Evolutionary conservation across 1,284 basidiomycete species (phyloP).

Genomic region (Microbotryum intermedium): DNA sequence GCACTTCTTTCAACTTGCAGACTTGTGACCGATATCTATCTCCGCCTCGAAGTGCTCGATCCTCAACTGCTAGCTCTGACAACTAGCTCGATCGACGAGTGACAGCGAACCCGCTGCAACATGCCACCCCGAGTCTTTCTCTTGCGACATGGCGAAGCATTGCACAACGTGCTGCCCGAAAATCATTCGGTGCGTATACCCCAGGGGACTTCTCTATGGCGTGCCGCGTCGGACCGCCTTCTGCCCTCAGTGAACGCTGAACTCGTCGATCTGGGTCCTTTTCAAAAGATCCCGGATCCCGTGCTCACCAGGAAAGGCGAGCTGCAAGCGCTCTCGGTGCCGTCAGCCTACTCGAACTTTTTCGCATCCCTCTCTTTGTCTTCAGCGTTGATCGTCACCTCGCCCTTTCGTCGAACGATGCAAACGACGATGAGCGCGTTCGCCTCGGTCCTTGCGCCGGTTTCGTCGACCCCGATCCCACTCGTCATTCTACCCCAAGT

Average conservation of each 20-base stretch:
- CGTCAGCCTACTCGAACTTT: constrained; percentile 14
- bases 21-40: too few relatives aligned
- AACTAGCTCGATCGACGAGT: too few relatives aligned
- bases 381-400: constrained; percentile 16
- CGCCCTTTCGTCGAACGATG: constrained; percentile 19
- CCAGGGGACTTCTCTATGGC: neutral
- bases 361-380: constrained; percentile 13
- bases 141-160: constrained; percentile 7
- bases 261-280: too few relatives aligned
- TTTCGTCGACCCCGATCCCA: neutral
- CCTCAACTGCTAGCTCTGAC: too few relatives aligned
- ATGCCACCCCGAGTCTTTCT: constrained; percentile 20
- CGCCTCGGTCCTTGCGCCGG: constrained; percentile 6
- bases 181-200: neutral
- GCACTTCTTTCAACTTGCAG: too few relatives aligned
- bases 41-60: too few relatives aligned
- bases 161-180: neutral
- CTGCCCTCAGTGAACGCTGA: neutral
- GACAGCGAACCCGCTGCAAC: too few relatives aligned
- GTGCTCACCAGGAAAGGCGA: neutral
- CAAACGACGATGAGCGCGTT: constrained; percentile 26
- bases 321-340: constrained; percentile 6
- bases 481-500: constrained; percentile 21
- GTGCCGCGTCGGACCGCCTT: neutral
- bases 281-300: neutral